Conservation (phyloP, 2,329 filamentous ascomycete species). For the Phialophora tarda region DNA sequence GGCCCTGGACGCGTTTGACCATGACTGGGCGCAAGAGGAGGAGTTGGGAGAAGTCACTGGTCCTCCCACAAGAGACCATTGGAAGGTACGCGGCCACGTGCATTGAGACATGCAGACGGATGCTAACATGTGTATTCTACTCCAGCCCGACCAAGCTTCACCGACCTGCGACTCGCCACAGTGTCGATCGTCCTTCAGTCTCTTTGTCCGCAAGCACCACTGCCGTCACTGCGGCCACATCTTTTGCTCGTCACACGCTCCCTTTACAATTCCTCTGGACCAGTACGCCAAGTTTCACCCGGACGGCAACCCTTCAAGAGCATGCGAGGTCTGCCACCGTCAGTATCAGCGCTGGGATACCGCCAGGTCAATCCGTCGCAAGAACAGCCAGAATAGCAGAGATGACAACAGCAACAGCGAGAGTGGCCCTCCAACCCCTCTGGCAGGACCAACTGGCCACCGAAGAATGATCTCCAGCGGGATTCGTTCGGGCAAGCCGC, state of each 20-base stretch:
- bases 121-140: slow-evolving; percentile 27
- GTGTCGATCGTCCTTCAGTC: slow-evolving; percentile 64
- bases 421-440: slow-evolving; percentile 34
- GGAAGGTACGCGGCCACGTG: slow-evolving; percentile 58
- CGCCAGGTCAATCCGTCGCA: slow-evolving; percentile 54
- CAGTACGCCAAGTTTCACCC: slow-evolving; percentile 69
- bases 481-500: slow-evolving; percentile 42
- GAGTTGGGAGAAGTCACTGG: slow-evolving; percentile 63
- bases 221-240: slow-evolving; percentile 70
- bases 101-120: slow-evolving; percentile 20
- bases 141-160: slow-evolving; percentile 63
- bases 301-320: slow-evolving; percentile 59
- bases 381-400: slow-evolving; percentile 53
- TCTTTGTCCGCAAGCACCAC: slow-evolving; percentile 69
- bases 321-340: slow-evolving; percentile 66
- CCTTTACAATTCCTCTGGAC: slow-evolving; percentile 64
- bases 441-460: slow-evolving; percentile 34
- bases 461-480: slow-evolving; percentile 37
- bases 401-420: slow-evolving; percentile 32
- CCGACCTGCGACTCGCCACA: slow-evolving; percentile 62
- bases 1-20: slow-evolving; percentile 31
- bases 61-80: slow-evolving; percentile 66
- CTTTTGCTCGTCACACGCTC: slow-evolving; percentile 66
- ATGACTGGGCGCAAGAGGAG: slow-evolving; percentile 42
- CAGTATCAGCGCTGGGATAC: slow-evolving; percentile 65